These are phyloP conservation scores for Chrysopogon serrulatus DNA, from an alignment of 176 grass and related monocot species.

Conservation along the genomic window DNA sequence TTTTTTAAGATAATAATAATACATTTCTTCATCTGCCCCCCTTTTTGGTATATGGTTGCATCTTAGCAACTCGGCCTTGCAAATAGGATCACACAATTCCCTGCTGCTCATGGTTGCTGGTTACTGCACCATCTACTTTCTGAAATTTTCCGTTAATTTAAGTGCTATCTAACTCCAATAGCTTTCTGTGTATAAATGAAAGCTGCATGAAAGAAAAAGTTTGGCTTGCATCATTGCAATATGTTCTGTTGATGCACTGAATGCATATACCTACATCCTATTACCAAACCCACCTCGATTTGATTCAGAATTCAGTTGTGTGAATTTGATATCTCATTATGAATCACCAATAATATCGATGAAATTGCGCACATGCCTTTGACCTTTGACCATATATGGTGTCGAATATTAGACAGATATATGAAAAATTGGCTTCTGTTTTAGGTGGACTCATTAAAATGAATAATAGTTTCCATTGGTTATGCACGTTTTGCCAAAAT, in stretches of 20 bases:
- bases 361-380: not conserved
- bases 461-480: not conserved
- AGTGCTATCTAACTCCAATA: not conserved
- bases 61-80: not conserved
- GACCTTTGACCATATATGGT: not conserved
- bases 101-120: not conserved
- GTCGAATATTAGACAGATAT: too few species aligned
- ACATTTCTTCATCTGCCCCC: not conserved
- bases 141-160: not conserved
- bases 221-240: not conserved
- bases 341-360: not conserved
- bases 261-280: not conserved
- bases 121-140: not conserved
- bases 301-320: not conserved
- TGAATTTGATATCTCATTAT: not conserved
- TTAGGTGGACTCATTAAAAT: not conserved
- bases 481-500: not conserved
- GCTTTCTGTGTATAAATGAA: not conserved
- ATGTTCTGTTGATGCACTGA: not conserved
- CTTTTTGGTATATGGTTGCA: not conserved
- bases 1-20: too few species aligned
- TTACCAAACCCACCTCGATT: not conserved
- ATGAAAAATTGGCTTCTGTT: not conserved
- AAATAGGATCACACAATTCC: not conserved
- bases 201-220: not conserved